Conservation (phyloP, 1,284 basidiomycete species). For the Trichosporon faecale region DNA sequence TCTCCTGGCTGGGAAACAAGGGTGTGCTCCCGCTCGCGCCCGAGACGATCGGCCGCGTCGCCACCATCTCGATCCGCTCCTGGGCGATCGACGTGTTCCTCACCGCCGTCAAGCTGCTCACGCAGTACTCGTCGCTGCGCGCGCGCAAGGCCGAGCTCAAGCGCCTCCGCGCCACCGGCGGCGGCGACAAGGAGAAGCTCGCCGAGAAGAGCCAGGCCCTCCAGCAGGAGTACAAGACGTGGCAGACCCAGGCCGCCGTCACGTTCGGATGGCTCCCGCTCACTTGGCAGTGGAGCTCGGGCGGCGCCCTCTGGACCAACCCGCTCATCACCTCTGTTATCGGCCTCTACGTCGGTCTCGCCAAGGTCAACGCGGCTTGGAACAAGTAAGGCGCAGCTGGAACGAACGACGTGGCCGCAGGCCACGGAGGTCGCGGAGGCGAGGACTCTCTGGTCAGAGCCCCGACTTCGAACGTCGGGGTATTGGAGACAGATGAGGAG, state of each 20-base stretch:
- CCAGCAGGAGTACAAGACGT: conserved; percentile 34
- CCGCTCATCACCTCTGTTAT: conserved; percentile 39
- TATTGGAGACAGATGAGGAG: too few relatives aligned
- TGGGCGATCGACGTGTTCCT: conserved; percentile 50
- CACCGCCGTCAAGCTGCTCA: conserved; percentile 36
- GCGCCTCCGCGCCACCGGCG: conserved; percentile 26
- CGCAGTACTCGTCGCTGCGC: conserved; percentile 23
- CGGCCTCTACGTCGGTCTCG: conserved; percentile 25
- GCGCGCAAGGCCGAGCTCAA: conserved; percentile 22
- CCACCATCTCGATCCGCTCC: conserved; percentile 27
- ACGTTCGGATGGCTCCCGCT: conserved; percentile 48
- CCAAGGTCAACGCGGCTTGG: conserved; percentile 23
- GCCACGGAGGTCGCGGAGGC: not conserved
- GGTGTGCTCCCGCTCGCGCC: conserved; percentile 40
- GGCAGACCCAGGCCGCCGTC: conserved; percentile 35
- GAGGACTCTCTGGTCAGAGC: too few relatives aligned
- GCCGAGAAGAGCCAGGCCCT: conserved; percentile 22
- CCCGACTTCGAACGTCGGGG: too few relatives aligned
- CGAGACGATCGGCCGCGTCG: conserved; percentile 9
- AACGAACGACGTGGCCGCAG: not conserved
- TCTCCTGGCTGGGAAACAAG: conserved; percentile 43
- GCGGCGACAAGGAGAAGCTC: conserved; percentile 23
- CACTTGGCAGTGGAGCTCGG: conserved; percentile 49
- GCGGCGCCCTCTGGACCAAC: conserved; percentile 44
- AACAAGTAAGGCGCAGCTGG: not conserved